Percentiles rank a stretch among this genome's conserved stretches.
These are phyloP conservation scores for Litsea cubeba DNA, from an alignment of 164 flowering plant species.

Conservation along the genomic window DNA sequence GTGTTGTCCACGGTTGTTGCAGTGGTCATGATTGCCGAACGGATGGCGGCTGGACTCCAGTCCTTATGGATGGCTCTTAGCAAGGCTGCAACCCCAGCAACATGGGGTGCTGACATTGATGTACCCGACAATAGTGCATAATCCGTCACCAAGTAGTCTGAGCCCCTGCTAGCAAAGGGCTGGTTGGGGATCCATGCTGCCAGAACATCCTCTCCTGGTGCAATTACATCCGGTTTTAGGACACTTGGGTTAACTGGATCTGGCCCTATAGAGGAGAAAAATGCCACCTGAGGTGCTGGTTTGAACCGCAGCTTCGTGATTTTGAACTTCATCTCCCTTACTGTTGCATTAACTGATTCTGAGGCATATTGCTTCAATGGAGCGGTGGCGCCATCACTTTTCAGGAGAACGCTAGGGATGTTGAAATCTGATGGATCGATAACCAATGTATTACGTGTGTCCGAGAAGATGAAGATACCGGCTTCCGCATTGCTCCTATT, in stretches of 20 bases:
- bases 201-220: conserved; percentile 30
- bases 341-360: conserved; percentile 12
- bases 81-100: conserved; percentile 32
- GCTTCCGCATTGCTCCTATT: conserved; percentile 18
- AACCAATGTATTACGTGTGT: background rate
- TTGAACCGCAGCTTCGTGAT: conserved; percentile 18
- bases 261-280: conserved; percentile 28
- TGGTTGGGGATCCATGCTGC: conserved; percentile 27
- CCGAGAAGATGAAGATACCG: conserved; percentile 10
- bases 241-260: conserved; percentile 20
- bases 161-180: background rate
- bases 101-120: conserved; percentile 35
- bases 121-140: conserved; percentile 27
- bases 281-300: conserved; percentile 32
- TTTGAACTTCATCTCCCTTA: conserved; percentile 21
- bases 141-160: conserved; percentile 18
- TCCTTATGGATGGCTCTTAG: conserved; percentile 26
- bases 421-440: conserved; percentile 10
- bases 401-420: conserved; percentile 17
- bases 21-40: conserved; percentile 37
- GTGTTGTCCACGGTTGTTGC: conserved; percentile 18
- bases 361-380: conserved; percentile 11
- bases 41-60: conserved; percentile 39
- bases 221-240: conserved; percentile 31
- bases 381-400: background rate